A percentile compares a stretch with the other conserved stretches of the same genome.
Conservation (phyloP, 768 basidiomycete species). For the Termitomyces sp. region DNA sequence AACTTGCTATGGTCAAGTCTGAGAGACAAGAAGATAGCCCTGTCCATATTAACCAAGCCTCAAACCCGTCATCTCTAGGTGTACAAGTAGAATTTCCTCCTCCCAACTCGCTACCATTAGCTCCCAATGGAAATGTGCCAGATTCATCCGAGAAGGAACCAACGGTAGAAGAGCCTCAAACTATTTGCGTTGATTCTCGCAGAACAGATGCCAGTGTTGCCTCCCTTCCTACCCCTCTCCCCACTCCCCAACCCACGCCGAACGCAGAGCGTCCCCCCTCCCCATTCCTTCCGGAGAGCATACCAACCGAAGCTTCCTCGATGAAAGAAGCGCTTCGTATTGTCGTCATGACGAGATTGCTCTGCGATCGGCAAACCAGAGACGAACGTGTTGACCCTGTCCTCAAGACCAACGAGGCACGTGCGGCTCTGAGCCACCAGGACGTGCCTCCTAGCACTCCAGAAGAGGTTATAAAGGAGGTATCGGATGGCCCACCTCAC, state of each 20-base stretch:
- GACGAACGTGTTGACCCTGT: constrained; percentile 63
- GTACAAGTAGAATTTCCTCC: not conserved
- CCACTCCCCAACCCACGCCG: constrained; percentile 6
- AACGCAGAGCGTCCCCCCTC: constrained; percentile 4
- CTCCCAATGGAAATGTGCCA: not conserved
- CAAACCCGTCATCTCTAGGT: not conserved
- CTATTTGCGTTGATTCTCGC: not conserved
- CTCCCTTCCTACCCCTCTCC: constrained; percentile 9
- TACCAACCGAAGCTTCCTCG: constrained; percentile 41
- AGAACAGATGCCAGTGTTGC: not conserved
- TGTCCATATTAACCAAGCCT: not conserved
- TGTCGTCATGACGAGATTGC: constrained; percentile 58
- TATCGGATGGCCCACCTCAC: constrained; percentile 33
- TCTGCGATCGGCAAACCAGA: constrained; percentile 56
- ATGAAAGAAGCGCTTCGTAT: constrained; percentile 60
- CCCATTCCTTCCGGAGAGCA: constrained; percentile 23
- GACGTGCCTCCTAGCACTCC: constrained; percentile 30
- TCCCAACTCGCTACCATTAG: not conserved
- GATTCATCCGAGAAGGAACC: not conserved
- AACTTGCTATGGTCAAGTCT: not conserved
- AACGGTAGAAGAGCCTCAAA: not conserved
- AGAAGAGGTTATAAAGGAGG: constrained; percentile 45
- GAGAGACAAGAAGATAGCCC: not conserved
- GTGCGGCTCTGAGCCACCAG: constrained; percentile 30
- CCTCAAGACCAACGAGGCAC: constrained; percentile 53